These are phyloP conservation scores for Coemansia sp. DNA, from an alignment of 192 early-diverging fungal genomes.

Conservation along the genomic window DNA sequence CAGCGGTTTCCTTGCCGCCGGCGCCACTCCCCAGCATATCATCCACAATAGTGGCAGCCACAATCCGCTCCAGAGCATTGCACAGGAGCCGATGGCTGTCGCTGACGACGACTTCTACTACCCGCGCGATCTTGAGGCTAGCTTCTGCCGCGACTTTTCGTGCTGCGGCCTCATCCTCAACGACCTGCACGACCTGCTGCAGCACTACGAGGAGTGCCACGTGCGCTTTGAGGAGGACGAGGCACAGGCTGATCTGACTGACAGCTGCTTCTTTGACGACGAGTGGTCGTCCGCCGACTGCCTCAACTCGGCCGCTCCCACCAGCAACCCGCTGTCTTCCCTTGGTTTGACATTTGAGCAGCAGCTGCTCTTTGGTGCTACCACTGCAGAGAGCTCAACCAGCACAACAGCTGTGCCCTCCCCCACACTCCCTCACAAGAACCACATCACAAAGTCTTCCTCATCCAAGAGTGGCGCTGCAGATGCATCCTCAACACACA, in stretches of 20 bases:
- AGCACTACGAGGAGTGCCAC: conserved; percentile 96
- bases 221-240: conserved; percentile 87
- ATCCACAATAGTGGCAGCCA: conserved; percentile 8
- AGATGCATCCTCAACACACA: conserved; percentile 1
- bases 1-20: conserved; percentile 2
- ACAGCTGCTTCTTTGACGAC: conserved; percentile 50
- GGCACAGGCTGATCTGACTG: conserved; percentile 45
- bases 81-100: conserved; percentile 16
- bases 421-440: conserved; percentile 25
- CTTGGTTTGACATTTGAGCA: conserved; percentile 49
- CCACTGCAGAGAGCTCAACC: conserved; percentile 32
- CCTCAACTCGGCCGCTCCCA: conserved; percentile 7
- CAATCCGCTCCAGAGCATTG: too few relatives aligned
- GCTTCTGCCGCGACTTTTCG: conserved; percentile 92
- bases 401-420: conserved; percentile 27
- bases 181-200: conserved; percentile 91
- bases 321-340: conserved; percentile 30
- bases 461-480: conserved; percentile 2
- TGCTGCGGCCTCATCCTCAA: conserved; percentile 89
- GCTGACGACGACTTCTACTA: conserved; percentile 56
- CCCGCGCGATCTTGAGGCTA: conserved; percentile 76
- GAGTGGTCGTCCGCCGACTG: conserved; percentile 48
- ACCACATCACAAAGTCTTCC: conserved; percentile 7
- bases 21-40: conserved; percentile 7
- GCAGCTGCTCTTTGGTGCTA: conserved; percentile 38